Base-by-base conservation (phyloP, 768 basidiomycete species). In the Pulveroboletus sp. region DNA sequence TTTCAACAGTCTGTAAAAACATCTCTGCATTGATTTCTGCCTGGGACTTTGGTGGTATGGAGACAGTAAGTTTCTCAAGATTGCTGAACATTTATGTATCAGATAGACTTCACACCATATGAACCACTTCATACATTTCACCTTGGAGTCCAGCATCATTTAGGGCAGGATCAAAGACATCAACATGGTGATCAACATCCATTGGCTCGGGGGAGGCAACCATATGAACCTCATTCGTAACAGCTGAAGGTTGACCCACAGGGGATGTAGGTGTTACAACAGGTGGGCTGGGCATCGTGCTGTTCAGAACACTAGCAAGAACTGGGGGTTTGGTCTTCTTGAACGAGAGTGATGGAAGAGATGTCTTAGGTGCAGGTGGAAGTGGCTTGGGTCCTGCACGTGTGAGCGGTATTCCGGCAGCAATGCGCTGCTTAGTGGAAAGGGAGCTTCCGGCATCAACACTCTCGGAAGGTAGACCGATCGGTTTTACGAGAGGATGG, bases 381-480 rank as follows among this genome's bases (percentile, higher is more conserved):
- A 67, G 62, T 1, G 66, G 63, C 55, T 71, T 80, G 0, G 78
- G 73, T 3, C 54, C 54, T 12, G 62, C 42, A 20, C 38, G 55
- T 19, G 69, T 71, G 9, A 61, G 67, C 20, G 73, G 60, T 13
- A 76, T 73, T 10, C 67, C 69, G 36, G 72, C 69, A 22, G 71
- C 68, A 6, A 82, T 58, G 6, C 77, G 71, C 44, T 78, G 74
- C 57, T 81, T 82, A 2, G 78, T 82, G 30, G 73, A 68, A 24
- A 82, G 69, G 10, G 71, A 70, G 49, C 69, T 73, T 29, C 64
- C 65, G 37, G 55, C 56, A 35, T 55, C 65, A 24, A 63, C 54
- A 19, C 53, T 64, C 26, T 49, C 20, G 27, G 63, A 39, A 1
- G 65, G 50, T 29, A 68, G 31, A 45, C 39, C 45, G 30, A 70